Conservation (phyloP, 1,139 yeast species). For the Taiozyma sp. region DNA sequence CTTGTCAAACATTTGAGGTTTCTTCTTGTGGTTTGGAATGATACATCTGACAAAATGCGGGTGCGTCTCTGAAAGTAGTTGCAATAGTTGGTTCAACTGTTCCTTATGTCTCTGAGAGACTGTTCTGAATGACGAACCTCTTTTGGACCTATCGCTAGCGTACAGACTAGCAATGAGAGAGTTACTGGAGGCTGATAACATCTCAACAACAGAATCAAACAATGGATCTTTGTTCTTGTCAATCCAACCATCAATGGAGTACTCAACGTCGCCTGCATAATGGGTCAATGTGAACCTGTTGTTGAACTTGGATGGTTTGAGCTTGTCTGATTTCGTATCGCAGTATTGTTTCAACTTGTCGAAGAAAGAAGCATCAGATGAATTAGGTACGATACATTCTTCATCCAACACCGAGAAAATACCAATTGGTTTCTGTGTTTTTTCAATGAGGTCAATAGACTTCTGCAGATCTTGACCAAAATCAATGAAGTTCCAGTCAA, state of each 20-base stretch:
- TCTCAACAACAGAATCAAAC: constrained; percentile 64
- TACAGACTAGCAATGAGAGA: constrained; percentile 46
- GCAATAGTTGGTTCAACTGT: constrained; percentile 70
- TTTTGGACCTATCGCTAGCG: constrained; percentile 20
- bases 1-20: constrained; percentile 70
- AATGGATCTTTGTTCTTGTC: constrained; percentile 94
- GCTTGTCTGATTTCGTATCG: constrained; percentile 46
- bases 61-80: constrained; percentile 72
- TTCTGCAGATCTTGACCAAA: constrained; percentile 97
- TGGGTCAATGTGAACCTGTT: constrained; percentile 80
- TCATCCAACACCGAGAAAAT: constrained; percentile 88
- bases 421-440: constrained; percentile 73
- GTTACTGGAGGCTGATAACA: constrained; percentile 55
- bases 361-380: constrained; percentile 78
- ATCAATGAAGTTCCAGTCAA: constrained; percentile 95
- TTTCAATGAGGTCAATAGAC: constrained; percentile 88
- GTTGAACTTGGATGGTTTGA: constrained; percentile 63
- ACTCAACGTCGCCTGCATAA: constrained; percentile 95
- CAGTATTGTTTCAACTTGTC: constrained; percentile 60
- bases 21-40: constrained; percentile 78
- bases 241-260: constrained; percentile 88
- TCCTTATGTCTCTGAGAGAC: constrained; percentile 86
- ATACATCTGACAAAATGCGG: constrained; percentile 98
- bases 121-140: constrained; percentile 51
- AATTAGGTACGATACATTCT: constrained; percentile 92